These are phyloP conservation scores for Mucor ambiguus DNA, from an alignment of 371 early-diverging fungal genomes.

Conservation along the genomic window DNA sequence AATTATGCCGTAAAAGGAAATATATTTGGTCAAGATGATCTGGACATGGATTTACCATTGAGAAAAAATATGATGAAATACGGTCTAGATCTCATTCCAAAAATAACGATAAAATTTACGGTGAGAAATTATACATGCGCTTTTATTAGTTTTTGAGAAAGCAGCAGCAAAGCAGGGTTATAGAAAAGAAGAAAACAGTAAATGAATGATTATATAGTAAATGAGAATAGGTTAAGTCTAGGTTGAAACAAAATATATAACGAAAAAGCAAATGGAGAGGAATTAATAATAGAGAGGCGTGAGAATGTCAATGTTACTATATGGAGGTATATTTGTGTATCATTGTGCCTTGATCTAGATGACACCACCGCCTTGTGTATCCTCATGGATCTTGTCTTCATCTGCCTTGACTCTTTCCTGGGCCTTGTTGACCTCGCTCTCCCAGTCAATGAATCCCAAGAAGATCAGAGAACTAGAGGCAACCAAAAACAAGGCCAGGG, in stretches of 20 bases:
- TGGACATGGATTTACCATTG: background rate
- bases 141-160: background rate
- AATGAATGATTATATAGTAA: background rate
- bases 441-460: conserved; percentile 41
- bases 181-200: background rate
- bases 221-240: background rate
- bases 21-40: background rate
- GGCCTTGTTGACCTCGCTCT: conserved; percentile 38
- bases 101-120: background rate
- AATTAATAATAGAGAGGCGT: background rate
- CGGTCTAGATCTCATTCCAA: background rate
- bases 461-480: conserved; percentile 33
- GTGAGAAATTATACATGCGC: background rate
- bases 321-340: background rate
- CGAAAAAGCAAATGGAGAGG: background rate
- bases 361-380: conserved; percentile 2
- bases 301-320: conserved; percentile 5
- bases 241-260: background rate
- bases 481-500: conserved; percentile 49
- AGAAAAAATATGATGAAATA: background rate
- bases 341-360: background rate
- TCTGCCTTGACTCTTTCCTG: conserved; percentile 29
- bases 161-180: background rate
- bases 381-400: conserved; percentile 29
- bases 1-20: background rate